phyloP scores from a whole-genome alignment of 1,139 yeast genomes.

The Blastobotrys raffinosifermentans region DNA sequence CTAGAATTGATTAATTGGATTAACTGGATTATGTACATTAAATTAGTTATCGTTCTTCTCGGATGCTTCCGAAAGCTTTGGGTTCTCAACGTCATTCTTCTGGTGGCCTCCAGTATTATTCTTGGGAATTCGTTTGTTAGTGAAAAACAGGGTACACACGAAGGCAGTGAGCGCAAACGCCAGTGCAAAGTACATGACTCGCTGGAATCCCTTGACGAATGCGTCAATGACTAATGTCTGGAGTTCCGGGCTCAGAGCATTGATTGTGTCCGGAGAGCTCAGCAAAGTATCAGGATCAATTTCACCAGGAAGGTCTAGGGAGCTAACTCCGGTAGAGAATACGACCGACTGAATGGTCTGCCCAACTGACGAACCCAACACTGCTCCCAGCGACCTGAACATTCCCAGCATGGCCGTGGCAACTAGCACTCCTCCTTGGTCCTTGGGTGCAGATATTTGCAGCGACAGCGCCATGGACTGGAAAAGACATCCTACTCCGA shows the following conservation, averaged over 20 bases:
- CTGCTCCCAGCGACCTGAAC: conserved; percentile 44
- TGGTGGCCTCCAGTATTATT: conserved; percentile 7
- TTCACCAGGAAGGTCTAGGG: conserved; percentile 12
- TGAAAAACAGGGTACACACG: conserved; percentile 16
- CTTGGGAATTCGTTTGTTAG: conserved; percentile 20
- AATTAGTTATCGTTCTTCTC: too few species aligned
- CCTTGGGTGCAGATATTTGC: conserved; percentile 51
- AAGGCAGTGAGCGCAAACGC: conserved; percentile 17
- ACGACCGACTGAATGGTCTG: conserved; percentile 43
- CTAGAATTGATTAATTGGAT: too few species aligned
- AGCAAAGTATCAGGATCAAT: conserved; percentile 12
- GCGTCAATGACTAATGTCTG: conserved; percentile 15
- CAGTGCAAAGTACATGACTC: conserved; percentile 21
- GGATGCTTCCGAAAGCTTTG: too few species aligned
- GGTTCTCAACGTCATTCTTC: too few species aligned
- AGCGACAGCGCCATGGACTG: conserved; percentile 49
- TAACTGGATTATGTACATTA: too few species aligned
- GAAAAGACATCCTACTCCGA: conserved; percentile 48
- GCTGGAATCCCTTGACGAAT: conserved; percentile 22
- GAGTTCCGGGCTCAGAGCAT: conserved; percentile 14
- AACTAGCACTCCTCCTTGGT: conserved; percentile 46
- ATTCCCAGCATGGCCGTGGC: conserved; percentile 47
- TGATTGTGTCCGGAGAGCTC: conserved; percentile 20
- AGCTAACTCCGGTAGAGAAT: conserved; percentile 13
- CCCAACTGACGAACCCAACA: conserved; percentile 43